Conservation (phyloP, 768 basidiomycete genomes). For the Boletus rubroflammeus region DNA sequence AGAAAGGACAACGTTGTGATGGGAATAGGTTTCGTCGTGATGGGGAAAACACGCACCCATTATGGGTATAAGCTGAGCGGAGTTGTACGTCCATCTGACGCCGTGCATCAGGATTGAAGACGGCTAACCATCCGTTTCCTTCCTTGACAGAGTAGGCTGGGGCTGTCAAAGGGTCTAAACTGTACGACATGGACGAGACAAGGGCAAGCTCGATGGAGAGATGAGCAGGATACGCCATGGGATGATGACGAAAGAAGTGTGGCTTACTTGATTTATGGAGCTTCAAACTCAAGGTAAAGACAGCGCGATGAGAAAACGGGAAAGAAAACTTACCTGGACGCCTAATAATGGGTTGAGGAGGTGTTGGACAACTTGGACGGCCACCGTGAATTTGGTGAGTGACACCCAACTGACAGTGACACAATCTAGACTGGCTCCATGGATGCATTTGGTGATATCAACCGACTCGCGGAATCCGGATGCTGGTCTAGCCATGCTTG, state of each 20-base stretch:
- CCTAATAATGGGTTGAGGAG: background rate
- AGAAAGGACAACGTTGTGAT: background rate
- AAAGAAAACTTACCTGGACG: background rate
- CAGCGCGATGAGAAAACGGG: background rate
- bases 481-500: background rate
- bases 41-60: conserved; percentile 53
- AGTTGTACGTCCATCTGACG: conserved; percentile 51
- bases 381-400: background rate
- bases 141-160: conserved; percentile 39
- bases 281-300: background rate
- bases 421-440: conserved; percentile 9
- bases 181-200: conserved; percentile 19
- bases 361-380: no score
- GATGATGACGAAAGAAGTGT: background rate
- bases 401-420: background rate
- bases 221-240: background rate
- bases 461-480: background rate
- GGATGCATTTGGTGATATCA: conserved; percentile 13
- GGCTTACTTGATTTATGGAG: conserved; percentile 5
- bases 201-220: background rate
- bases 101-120: conserved; percentile 47
- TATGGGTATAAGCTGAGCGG: conserved; percentile 75
- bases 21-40: conserved; percentile 6
- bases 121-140: conserved; percentile 50
- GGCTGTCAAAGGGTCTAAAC: conserved; percentile 27